Conservation (phyloP, 148 eudicot species). For the Chenopodium quinoa region DNA sequence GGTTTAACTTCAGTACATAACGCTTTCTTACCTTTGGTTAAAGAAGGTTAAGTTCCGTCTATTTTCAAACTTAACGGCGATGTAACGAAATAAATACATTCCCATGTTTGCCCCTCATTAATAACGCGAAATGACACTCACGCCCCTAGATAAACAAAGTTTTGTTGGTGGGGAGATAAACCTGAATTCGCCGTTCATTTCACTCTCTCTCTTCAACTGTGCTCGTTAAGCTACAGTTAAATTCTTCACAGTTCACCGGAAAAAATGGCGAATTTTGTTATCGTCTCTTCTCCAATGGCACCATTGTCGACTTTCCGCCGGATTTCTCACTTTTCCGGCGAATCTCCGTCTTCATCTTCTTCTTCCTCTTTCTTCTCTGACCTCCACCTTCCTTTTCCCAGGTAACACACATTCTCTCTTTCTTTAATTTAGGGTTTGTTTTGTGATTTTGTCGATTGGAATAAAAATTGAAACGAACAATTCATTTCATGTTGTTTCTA, state of each 20-base stretch:
- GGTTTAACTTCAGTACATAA: too few relatives aligned
- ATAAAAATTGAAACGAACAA: not conserved
- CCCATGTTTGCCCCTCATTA: too few relatives aligned
- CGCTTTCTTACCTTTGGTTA: too few relatives aligned
- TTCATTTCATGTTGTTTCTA: not conserved
- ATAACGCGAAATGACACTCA: too few relatives aligned
- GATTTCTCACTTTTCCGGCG: slow-evolving; percentile 4
- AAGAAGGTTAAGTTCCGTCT: too few relatives aligned
- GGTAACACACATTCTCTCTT: slow-evolving; percentile 26
- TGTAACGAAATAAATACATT: too few relatives aligned
- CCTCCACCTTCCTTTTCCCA: slow-evolving; percentile 23
- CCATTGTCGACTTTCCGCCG: slow-evolving; percentile 13
- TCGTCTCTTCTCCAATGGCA: slow-evolving; percentile 1
- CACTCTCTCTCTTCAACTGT: not conserved
- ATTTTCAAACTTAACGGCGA: too few relatives aligned
- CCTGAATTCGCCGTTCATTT: too few relatives aligned
- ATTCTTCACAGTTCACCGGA: not conserved
- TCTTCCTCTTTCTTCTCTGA: slow-evolving; percentile 31
- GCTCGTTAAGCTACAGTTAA: not conserved
- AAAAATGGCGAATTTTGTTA: slow-evolving; percentile 18
- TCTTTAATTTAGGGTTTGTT: not conserved
- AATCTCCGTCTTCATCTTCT: slow-evolving; percentile 28
- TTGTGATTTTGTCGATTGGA: not conserved
- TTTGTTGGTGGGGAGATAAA: too few relatives aligned
- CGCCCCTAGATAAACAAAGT: too few relatives aligned